These are phyloP conservation scores for Wallacemonas rigidus DNA, from an alignment of 208 protist species.

Conservation along the genomic window DNA sequence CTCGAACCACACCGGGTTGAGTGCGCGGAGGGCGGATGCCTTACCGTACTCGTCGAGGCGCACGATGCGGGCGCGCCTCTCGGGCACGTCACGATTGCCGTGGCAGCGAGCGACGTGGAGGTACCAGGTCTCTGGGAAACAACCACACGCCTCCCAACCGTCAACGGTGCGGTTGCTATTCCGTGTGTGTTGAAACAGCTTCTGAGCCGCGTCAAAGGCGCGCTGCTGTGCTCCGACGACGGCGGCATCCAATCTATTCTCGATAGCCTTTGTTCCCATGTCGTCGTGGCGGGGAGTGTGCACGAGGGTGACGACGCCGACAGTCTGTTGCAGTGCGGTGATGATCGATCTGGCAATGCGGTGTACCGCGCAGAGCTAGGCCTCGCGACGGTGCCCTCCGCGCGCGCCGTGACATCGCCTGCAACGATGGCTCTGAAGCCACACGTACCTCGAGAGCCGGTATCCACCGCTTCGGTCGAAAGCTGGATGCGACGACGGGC, in stretches of 20 bases:
- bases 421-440: too few relatives aligned
- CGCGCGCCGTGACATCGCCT: too few relatives aligned
- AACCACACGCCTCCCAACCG: background rate
- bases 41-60: slow-evolving; percentile 51
- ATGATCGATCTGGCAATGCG: background rate
- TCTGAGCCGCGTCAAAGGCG: slow-evolving; percentile 34
- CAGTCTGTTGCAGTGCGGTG: background rate
- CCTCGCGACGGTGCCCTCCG: background rate
- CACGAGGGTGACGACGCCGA: background rate
- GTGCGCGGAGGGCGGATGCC: slow-evolving; percentile 14
- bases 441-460: too few relatives aligned
- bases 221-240: slow-evolving; percentile 40
- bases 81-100: slow-evolving; percentile 55
- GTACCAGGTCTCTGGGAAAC: background rate
- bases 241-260: slow-evolving; percentile 32
- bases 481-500: slow-evolving; percentile 40
- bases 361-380: background rate
- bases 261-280: slow-evolving; percentile 40
- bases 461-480: background rate
- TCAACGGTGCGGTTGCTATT: background rate
- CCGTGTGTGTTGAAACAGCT: slow-evolving; percentile 20
- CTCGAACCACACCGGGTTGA: background rate
- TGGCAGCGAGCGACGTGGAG: slow-evolving; percentile 22
- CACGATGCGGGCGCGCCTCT: slow-evolving; percentile 54
- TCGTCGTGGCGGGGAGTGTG: background rate